phyloP scores from a whole-genome alignment of 202 grass and related monocot species.

The Eragrostis tef region DNA sequence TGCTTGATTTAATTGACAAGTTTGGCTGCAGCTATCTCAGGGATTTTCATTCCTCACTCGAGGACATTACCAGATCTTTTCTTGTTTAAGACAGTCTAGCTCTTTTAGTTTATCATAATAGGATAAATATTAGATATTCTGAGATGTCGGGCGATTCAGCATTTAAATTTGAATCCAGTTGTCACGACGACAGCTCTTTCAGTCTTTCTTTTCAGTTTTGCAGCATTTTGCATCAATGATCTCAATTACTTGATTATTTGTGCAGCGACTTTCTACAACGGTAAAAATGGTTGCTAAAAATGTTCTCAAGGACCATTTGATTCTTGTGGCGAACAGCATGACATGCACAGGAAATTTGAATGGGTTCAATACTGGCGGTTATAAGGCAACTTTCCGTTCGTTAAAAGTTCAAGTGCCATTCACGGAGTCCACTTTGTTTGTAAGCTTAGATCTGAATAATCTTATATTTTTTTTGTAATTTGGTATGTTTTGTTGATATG shows the following conservation, averaged over 20 bases:
- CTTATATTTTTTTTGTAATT: slow-evolving; percentile 30
- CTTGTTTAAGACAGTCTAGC: not conserved
- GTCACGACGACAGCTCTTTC: not conserved
- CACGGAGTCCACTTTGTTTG: slow-evolving; percentile 90
- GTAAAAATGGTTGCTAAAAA: slow-evolving; percentile 78
- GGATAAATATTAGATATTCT: slow-evolving; percentile 31
- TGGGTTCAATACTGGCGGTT: slow-evolving; percentile 88
- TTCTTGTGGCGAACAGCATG: slow-evolving; percentile 93
- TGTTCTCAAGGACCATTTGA: slow-evolving; percentile 84
- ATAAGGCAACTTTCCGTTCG: slow-evolving; percentile 77
- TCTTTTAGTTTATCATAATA: slow-evolving; percentile 21
- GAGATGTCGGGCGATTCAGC: not conserved
- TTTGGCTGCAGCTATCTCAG: slow-evolving; percentile 3
- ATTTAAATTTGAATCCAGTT: slow-evolving; percentile 27
- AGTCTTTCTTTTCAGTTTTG: slow-evolving; percentile 31
- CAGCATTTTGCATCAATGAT: slow-evolving; percentile 6
- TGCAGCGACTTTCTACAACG: slow-evolving; percentile 77
- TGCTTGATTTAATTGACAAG: not conserved
- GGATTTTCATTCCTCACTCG: not conserved
- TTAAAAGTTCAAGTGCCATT: slow-evolving; percentile 99
- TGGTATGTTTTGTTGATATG: slow-evolving; percentile 29
- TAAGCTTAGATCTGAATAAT: slow-evolving; percentile 56
- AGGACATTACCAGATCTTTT: not conserved
- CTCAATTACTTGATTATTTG: slow-evolving; percentile 40
- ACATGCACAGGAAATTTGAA: slow-evolving; percentile 80